These are phyloP conservation scores for Telfairia occidentalis DNA, from an alignment of 331 rosid species.

Conservation along the genomic window DNA sequence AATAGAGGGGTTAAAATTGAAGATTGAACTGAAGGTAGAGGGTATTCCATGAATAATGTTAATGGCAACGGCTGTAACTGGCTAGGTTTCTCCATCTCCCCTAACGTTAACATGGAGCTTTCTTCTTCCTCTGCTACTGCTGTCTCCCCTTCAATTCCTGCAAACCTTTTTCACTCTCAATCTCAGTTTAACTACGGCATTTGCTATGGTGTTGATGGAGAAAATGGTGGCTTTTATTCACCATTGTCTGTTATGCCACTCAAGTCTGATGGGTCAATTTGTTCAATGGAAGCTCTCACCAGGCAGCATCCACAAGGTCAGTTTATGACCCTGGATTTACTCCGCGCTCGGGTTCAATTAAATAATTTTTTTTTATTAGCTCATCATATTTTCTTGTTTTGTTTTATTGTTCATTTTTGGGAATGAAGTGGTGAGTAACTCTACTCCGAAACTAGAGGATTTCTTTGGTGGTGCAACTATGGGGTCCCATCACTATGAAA, in stretches of 20 bases:
- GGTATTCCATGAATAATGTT: conserved; percentile 58
- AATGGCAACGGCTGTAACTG: conserved; percentile 32
- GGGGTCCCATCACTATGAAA: conserved; percentile 70
- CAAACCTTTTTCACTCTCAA: conserved; percentile 30
- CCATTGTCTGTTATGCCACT: conserved; percentile 56
- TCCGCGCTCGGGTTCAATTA: neutral
- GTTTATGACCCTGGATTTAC: conserved; percentile 3
- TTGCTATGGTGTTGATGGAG: conserved; percentile 44
- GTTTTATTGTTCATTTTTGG: neutral
- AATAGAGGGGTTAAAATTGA: conserved; percentile 10
- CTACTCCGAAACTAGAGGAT: conserved; percentile 81
- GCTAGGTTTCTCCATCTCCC: conserved; percentile 71
- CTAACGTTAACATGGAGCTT: conserved; percentile 45
- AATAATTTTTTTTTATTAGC: neutral
- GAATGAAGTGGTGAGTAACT: conserved; percentile 33
- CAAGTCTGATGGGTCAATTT: conserved; percentile 72
- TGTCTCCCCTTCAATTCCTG: conserved; percentile 23
- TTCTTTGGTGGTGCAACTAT: conserved; percentile 60
- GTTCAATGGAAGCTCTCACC: conserved; percentile 49
- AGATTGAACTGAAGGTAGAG: conserved; percentile 12
- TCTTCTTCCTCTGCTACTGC: conserved; percentile 28
- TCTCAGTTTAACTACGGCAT: conserved; percentile 47
- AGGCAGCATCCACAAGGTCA: conserved; percentile 63
- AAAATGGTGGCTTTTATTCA: conserved; percentile 42
- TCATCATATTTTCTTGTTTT: conserved; percentile 1